These are phyloP conservation scores for Ogataea pignaliae DNA, from an alignment of 805 yeast genomes.

Conservation along the genomic window DNA sequence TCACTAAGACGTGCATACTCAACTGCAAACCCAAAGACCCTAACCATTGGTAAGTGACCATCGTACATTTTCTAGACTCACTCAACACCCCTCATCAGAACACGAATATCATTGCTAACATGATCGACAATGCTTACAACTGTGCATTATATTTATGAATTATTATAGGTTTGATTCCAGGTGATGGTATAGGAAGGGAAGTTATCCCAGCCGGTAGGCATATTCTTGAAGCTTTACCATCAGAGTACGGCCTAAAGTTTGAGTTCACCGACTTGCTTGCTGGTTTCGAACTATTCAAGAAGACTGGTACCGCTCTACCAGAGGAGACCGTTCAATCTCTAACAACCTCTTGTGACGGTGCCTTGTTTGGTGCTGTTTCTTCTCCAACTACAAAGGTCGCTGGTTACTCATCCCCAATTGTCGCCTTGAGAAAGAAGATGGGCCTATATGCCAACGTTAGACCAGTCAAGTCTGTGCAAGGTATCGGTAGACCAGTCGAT, in stretches of 20 bases:
- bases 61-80: conserved; percentile 1
- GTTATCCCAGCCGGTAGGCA: conserved; percentile 96
- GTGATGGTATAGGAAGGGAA: conserved; percentile 97
- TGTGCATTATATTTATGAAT: conserved; percentile 29
- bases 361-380: conserved; percentile 94
- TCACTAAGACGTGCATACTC: conserved; percentile 28
- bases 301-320: conserved; percentile 95
- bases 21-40: conserved; percentile 38
- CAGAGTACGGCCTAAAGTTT: conserved; percentile 71
- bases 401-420: conserved; percentile 98
- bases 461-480: conserved; percentile 92
- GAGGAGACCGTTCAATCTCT: conserved; percentile 81
- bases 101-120: conserved; percentile 7
- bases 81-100: no score
- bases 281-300: conserved; percentile 89
- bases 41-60: conserved; percentile 42
- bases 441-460: conserved; percentile 96
- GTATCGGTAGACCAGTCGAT: conserved; percentile 85
- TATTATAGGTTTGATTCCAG: conserved; percentile 64
- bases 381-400: conserved; percentile 92
- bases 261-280: conserved; percentile 88
- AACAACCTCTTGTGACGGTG: conserved; percentile 87
- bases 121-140: background rate
- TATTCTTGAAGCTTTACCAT: conserved; percentile 75
- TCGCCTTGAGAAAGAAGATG: conserved; percentile 93